Conservation (phyloP, 2,329 filamentous ascomycete genomes). For the Lachnellula subtilissima region DNA sequence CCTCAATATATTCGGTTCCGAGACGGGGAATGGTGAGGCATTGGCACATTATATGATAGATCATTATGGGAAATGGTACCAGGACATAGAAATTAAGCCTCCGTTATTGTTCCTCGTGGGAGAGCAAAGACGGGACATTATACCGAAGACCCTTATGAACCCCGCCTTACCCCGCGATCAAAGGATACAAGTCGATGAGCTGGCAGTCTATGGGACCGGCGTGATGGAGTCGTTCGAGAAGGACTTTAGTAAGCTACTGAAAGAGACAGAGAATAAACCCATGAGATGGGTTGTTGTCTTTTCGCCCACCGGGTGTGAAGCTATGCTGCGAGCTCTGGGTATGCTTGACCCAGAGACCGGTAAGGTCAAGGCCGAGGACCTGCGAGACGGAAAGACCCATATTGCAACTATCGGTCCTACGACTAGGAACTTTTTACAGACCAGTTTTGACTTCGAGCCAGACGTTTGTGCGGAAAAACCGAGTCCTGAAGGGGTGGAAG, state of each 20-base stretch:
- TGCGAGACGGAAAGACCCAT: conserved; percentile 45
- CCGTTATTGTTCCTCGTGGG: conserved; percentile 83
- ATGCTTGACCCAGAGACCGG: conserved; percentile 45
- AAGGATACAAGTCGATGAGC: conserved; percentile 67
- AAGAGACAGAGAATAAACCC: conserved; percentile 36
- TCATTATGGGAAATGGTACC: conserved; percentile 61
- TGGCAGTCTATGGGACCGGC: conserved; percentile 81
- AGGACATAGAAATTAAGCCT: conserved; percentile 41
- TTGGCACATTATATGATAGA: conserved; percentile 73
- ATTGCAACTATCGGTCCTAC: conserved; percentile 92
- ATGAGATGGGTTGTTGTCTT: conserved; percentile 72
- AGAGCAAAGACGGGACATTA: conserved; percentile 83
- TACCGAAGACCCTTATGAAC: conserved; percentile 73
- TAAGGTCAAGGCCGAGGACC: conserved; percentile 28
- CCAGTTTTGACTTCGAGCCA: conserved; percentile 61
- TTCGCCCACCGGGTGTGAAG: conserved; percentile 60
- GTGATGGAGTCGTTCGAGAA: conserved; percentile 73
- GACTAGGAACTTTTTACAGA: conserved; percentile 68
- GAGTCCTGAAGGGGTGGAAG: conserved; percentile 71
- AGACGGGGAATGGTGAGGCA: conserved; percentile 79
- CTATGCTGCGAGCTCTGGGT: conserved; percentile 51
- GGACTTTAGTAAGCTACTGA: conserved; percentile 55
- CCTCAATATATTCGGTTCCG: conserved; percentile 67
- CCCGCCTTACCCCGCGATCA: conserved; percentile 41
- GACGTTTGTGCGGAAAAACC: conserved; percentile 80